Base-by-base conservation (phyloP, 1,139 yeast genomes). In the Saccharomyces pastorianus region DNA sequence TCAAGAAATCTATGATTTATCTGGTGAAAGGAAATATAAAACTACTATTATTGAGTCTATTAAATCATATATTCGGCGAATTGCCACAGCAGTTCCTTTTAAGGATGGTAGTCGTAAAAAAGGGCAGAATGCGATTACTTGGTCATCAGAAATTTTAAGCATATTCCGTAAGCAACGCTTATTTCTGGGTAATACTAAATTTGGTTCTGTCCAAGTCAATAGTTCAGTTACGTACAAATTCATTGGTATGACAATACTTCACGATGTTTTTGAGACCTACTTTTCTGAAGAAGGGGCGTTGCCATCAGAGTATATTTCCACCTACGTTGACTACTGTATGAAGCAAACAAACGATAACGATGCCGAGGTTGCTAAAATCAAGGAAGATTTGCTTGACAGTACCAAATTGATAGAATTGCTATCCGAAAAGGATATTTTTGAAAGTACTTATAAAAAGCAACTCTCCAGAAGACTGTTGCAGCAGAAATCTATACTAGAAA, bases 361-460 rank as follows among this genome's bases (percentile, higher is more conserved):
- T 38, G 73, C 73, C 54, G 67, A 80, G 1, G 77, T 78, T 17
- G 80, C 77, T 53, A 82, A 77, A 54, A 72, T 81, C 1, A 89
- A 84, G 56, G 76, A 71, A 1, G 73, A 81, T 8, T 71, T 89
- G 49, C 76, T 75, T 49, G 78, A 79, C 47, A 79, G 90, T 0
- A 76, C 86, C 9, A 71, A 76, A 38, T 76, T 93, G 48, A 83
- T 90, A 64, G 75, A 85, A 54, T 84, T 81, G 61, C 77, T 93
- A 46, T 77, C 81, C 53, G 97, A 93, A 63, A 91, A 89, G 66
- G 98, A 93, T 69, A 75, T 88, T 42, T 93, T 93, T 71, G 96
- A 89, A 68, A 83, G 81, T 32, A 84, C 86, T 59, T 93, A 89
- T 70, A 91, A 91, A 61, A 87, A 85, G 54, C 96, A 89, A 71